Percentiles rank a stretch among this genome's conserved stretches.
Conservation (phyloP, 129 eudicot genomes). For the Sambucus nigra region DNA sequence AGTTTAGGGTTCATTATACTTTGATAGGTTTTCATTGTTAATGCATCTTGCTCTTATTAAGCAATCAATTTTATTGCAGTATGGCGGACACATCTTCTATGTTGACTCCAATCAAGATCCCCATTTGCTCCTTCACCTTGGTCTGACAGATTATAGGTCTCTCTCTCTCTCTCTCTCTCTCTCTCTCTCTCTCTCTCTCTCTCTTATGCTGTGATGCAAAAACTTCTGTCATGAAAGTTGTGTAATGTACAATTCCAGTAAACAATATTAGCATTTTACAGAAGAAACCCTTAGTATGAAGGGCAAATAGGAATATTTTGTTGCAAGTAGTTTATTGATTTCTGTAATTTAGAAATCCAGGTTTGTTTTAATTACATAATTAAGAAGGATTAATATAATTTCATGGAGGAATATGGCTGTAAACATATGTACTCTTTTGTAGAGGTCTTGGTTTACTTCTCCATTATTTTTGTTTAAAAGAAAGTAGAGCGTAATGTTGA, state of each 20-base stretch:
- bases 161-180: constrained; percentile 25
- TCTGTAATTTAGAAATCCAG: too few species aligned
- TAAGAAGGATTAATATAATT: too few species aligned
- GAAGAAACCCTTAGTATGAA: background rate
- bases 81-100: constrained; percentile 44
- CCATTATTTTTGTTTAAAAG: too few species aligned
- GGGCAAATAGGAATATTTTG: too few species aligned
- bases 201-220: background rate
- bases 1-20: background rate
- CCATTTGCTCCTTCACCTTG: constrained; percentile 67
- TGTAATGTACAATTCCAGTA: too few species aligned
- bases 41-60: background rate
- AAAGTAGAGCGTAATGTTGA: too few species aligned
- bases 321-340: too few species aligned
- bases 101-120: constrained; percentile 23
- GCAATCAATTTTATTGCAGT: constrained; percentile 39
- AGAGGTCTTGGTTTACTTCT: too few species aligned
- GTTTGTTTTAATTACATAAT: too few species aligned
- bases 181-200: constrained; percentile 16
- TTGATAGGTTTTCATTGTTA: background rate
- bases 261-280: background rate
- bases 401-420: too few species aligned
- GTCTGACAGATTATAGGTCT: constrained; percentile 98
- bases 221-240: background rate
- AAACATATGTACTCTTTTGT: too few species aligned